Percentiles rank a stretch among this genome's conserved stretches.
These are phyloP conservation scores for Guadua angustifolia DNA, from an alignment of 176 grass and related monocot species.

Conservation along the genomic window DNA sequence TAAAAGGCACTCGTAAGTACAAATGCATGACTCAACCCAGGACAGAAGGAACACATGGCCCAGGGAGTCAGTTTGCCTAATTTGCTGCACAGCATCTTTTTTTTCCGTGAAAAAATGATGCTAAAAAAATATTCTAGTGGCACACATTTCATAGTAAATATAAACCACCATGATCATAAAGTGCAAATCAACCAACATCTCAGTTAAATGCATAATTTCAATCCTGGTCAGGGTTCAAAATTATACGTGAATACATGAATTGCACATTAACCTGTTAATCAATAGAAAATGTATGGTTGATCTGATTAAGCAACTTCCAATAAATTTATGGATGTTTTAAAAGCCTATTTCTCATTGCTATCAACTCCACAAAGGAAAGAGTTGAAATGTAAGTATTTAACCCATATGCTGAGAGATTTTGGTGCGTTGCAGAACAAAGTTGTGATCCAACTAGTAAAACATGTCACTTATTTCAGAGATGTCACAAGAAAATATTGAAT, in stretches of 20 bases:
- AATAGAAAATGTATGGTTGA: neutral
- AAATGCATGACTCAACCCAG: conserved; percentile 8
- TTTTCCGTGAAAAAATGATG: no score
- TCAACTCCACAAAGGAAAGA: neutral
- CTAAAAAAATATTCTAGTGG: neutral
- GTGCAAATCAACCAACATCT: conserved; percentile 11
- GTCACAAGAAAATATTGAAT: neutral
- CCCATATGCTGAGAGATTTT: neutral
- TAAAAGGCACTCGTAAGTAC: conserved; percentile 3
- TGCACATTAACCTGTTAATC: neutral
- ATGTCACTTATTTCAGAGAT: conserved; percentile 2
- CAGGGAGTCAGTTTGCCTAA: neutral
- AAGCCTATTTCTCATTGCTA: neutral
- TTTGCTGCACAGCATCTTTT: neutral
- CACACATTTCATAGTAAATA: conserved; percentile 9
- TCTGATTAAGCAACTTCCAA: neutral
- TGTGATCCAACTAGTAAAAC: neutral
- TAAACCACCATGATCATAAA: neutral
- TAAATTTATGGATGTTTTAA: neutral
- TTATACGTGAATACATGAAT: conserved; percentile 30
- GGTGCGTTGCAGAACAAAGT: neutral
- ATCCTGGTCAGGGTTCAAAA: conserved; percentile 5
- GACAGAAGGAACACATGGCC: neutral
- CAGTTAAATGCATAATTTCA: conserved; percentile 7
- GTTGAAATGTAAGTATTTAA: neutral